Percentiles rank a stretch among this genome's conserved stretches.
Evolutionary conservation across 2,329 filamentous ascomycete species (phyloP).

Genomic region (Byssoonygena ceratinophila): DNA sequence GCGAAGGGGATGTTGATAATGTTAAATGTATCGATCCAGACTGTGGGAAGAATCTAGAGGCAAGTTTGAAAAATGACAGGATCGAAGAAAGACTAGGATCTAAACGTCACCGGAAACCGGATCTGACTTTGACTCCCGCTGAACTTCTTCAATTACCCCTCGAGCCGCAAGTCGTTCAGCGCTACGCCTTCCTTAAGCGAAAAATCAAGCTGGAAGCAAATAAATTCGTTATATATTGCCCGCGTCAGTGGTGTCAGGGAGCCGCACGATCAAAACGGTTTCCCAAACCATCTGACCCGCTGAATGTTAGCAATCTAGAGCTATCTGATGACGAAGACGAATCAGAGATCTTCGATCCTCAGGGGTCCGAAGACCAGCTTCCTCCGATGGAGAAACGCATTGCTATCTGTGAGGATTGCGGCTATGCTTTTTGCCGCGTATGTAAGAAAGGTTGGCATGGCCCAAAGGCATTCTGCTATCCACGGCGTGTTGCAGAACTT

Average conservation of each 20-base stretch:
- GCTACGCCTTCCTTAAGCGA: slow-evolving; percentile 82
- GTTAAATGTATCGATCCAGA: slow-evolving; percentile 71
- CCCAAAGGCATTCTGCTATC: slow-evolving; percentile 63
- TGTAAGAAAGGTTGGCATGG: slow-evolving; percentile 84
- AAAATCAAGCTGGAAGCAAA: slow-evolving; percentile 88
- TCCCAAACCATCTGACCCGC: slow-evolving; percentile 57
- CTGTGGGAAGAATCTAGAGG: slow-evolving; percentile 53
- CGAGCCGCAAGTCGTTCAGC: slow-evolving; percentile 60
- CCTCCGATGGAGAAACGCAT: slow-evolving; percentile 54
- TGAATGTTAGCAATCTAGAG: slow-evolving; percentile 35
- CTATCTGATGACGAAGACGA: slow-evolving; percentile 45
- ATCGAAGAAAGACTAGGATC: slow-evolving; percentile 22
- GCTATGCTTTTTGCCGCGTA: slow-evolving; percentile 75
- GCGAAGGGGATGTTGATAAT: slow-evolving; percentile 65
- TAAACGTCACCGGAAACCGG: slow-evolving; percentile 45
- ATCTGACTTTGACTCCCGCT: slow-evolving; percentile 63
- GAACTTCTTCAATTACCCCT: slow-evolving; percentile 72
- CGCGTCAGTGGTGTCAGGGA: slow-evolving; percentile 82
- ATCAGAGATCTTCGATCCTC: slow-evolving; percentile 34
- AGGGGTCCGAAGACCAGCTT: slow-evolving; percentile 33
- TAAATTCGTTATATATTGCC: slow-evolving; percentile 85
- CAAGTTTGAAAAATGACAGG: slow-evolving; percentile 20
- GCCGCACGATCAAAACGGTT: slow-evolving; percentile 67
- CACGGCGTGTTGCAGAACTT: slow-evolving; percentile 55
- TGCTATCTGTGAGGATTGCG: slow-evolving; percentile 77